Percentiles rank a stretch among this genome's conserved stretches.
These are phyloP conservation scores for Suillus discolor DNA, from an alignment of 768 basidiomycete species.

Conservation along the genomic window DNA sequence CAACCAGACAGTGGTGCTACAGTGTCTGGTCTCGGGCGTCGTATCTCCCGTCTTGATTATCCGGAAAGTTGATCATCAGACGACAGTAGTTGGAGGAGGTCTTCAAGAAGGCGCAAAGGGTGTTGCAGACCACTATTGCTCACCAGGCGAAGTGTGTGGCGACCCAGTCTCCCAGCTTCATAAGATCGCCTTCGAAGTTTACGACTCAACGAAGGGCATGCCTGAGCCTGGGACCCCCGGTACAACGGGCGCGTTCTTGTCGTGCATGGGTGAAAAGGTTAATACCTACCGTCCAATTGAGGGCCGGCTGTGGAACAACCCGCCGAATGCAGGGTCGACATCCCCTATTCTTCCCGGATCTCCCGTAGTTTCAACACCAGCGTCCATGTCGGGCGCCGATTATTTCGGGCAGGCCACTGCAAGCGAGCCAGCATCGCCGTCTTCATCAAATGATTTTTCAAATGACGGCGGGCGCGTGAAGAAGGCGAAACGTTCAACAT, in stretches of 20 bases:
- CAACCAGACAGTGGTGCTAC: constrained; percentile 94
- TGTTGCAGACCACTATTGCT: constrained; percentile 80
- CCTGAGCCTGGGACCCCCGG: constrained; percentile 82
- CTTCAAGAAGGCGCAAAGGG: constrained; percentile 85
- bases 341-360: constrained; percentile 70
- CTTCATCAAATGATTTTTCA: constrained; percentile 64
- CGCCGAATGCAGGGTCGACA: constrained; percentile 42
- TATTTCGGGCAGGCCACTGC: constrained; percentile 63
- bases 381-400: constrained; percentile 56
- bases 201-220: constrained; percentile 65
- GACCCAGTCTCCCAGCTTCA: constrained; percentile 96
- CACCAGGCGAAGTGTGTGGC: constrained; percentile 85
- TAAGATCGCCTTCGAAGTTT: constrained; percentile 94
- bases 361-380: constrained; percentile 66
- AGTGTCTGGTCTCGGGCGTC: constrained; percentile 92
- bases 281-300: constrained; percentile 88
- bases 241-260: constrained; percentile 78
- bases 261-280: constrained; percentile 92
- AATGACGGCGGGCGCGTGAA: constrained; percentile 87
- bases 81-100: constrained; percentile 89
- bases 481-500: constrained; percentile 76
- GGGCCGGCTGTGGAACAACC: constrained; percentile 75
- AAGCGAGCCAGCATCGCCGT: constrained; percentile 71
- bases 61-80: constrained; percentile 90
- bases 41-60: constrained; percentile 93